Conservation (phyloP, 805 yeast genomes). For the Nakazawaea wickerhamii region DNA sequence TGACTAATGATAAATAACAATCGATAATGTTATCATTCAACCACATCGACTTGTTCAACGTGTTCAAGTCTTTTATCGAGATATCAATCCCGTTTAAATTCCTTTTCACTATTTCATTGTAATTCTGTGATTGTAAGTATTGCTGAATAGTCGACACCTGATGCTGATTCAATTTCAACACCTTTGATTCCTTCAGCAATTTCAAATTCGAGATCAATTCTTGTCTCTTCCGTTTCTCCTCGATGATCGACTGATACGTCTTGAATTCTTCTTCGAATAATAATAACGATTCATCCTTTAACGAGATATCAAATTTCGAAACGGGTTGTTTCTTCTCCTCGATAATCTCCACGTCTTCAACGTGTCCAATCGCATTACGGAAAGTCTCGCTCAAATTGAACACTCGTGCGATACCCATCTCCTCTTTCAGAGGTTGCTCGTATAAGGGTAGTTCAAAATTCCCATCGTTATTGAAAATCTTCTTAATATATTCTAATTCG, state of each 20-base stretch:
- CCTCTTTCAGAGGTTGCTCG: neutral
- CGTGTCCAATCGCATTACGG: constrained; percentile 5
- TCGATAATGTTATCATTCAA: constrained; percentile 89
- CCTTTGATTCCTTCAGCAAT: constrained; percentile 28
- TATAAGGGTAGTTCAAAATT: constrained; percentile 8
- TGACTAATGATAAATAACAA: constrained; percentile 57
- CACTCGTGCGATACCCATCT: neutral
- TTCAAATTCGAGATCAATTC: constrained; percentile 30
- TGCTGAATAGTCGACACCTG: constrained; percentile 26
- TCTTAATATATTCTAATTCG: constrained; percentile 11
- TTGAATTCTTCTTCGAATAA: constrained; percentile 31
- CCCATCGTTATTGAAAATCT: constrained; percentile 12
- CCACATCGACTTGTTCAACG: constrained; percentile 73
- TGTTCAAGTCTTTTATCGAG: constrained; percentile 58
- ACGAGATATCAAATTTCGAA: neutral
- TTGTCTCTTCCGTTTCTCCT: constrained; percentile 34
- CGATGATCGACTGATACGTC: constrained; percentile 38
- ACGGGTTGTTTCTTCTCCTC: neutral
- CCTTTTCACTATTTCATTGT: constrained; percentile 24
- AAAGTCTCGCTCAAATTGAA: constrained; percentile 6
- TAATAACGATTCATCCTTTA: constrained; percentile 4
- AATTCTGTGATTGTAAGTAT: constrained; percentile 26
- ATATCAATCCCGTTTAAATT: constrained; percentile 52
- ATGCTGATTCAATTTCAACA: constrained; percentile 29
- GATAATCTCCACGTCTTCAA: neutral